Conservation (phyloP, 139 green algal genomes). For the Coelastrella sp. region DNA sequence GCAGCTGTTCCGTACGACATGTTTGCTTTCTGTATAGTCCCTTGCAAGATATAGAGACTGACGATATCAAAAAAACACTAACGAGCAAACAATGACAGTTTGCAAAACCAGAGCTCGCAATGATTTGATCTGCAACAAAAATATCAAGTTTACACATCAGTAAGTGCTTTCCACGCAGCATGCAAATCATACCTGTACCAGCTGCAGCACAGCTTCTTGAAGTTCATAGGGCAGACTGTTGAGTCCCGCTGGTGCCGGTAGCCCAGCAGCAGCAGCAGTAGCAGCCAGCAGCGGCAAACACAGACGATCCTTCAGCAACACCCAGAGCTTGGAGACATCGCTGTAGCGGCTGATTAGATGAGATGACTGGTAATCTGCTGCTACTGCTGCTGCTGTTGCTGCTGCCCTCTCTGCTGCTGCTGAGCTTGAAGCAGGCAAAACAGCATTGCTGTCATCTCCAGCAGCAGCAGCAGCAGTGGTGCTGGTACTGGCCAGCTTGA, state of each 20-base stretch:
- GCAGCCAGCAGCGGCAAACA: too few relatives aligned
- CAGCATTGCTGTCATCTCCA: neutral
- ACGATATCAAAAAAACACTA: neutral
- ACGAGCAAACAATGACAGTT: too few relatives aligned
- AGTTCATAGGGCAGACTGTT: conserved; percentile 57
- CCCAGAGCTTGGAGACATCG: neutral
- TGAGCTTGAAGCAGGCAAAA: neutral
- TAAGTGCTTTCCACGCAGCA: neutral
- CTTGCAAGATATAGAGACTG: too few relatives aligned
- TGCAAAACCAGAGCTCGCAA: too few relatives aligned
- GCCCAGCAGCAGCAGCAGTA: conserved; percentile 54
- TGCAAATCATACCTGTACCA: conserved; percentile 29
- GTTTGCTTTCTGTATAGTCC: too few relatives aligned
- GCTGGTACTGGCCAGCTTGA: neutral
- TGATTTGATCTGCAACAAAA: neutral
- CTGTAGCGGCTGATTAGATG: neutral
- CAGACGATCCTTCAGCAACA: conserved; percentile 20
- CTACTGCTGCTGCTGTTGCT: too few relatives aligned
- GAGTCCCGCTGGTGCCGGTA: conserved; percentile 48
- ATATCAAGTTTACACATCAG: neutral
- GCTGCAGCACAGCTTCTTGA: conserved; percentile 45
- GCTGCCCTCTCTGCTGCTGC: conserved; percentile 35
- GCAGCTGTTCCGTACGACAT: neutral
- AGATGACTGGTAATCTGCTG: neutral
- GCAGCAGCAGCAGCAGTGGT: neutral